Evolutionary conservation across 2,329 filamentous ascomycete species (phyloP), one percentile per base, ranked within the genome.

Genomic region (Thielaviopsis euricoi): DNA sequence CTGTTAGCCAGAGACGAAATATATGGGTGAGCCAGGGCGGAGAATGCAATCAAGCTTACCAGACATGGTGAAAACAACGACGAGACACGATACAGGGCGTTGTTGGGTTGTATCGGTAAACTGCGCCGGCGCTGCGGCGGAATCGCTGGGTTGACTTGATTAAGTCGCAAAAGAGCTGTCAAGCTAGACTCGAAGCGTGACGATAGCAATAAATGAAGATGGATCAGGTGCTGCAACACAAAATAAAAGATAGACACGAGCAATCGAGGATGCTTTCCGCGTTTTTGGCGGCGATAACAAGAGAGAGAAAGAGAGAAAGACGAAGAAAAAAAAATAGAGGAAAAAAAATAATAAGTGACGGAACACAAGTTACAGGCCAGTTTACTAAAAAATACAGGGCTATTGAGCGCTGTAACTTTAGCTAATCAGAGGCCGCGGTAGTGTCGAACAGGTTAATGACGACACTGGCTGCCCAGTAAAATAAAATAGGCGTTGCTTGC

Each of bases 1-100:
- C 69, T 71, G 64, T 55, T 49, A 53, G 54, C n/a, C 37, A 49
- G 22, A 50, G 17, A 26, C 3, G 37, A 23, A 21, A 3, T 12
- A 43, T n/a, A n/a, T n/a, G n/a, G n/a, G n/a, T n/a, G n/a, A 25
- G 29, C 19, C 7, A 33, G 9, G 37, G 19, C n/a, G n/a, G n/a
- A n/a, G n/a, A n/a, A n/a, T n/a, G n/a, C n/a, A n/a, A n/a, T n/a
- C n/a, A n/a, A n/a, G n/a, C 53, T 55, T 55, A 55, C 53, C 53
- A 29, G 53, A 33, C 29, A 33, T 33, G 29, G 4, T 33, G 29
- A 33, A 33, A 2, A 33, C 7, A 33, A 10, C 29, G 12, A 10
- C 29, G 12, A 33, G 12, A 7, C 25, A 26, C 25, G 7, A 26
- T 26, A 26, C 25, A 26, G 29, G 29, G 7, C 29, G 4, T 33